These are phyloP conservation scores for Colletotrichum sp. DNA, from an alignment of 2,329 filamentous ascomycete genomes.

Conservation along the genomic window DNA sequence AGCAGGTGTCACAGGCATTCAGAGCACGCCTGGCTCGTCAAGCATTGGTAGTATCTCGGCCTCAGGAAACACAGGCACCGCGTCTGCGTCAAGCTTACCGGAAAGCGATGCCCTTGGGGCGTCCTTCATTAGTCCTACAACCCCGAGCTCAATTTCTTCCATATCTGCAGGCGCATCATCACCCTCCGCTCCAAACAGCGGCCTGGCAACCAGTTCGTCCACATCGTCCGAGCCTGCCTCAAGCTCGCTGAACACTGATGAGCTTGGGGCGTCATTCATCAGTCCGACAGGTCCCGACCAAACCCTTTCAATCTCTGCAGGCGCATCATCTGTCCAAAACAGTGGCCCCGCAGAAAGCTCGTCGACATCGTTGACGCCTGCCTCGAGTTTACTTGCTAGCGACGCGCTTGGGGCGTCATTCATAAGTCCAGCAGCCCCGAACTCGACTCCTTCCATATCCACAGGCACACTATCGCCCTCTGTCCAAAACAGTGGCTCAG, in stretches of 20 bases:
- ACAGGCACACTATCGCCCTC: background rate
- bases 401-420: background rate
- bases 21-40: background rate
- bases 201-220: no score
- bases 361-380: background rate
- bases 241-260: background rate
- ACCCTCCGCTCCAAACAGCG: background rate
- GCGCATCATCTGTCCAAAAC: background rate
- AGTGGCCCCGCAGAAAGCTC: background rate
- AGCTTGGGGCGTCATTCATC: background rate
- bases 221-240: background rate
- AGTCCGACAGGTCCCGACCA: background rate
- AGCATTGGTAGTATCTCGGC: background rate
- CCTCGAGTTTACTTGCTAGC: background rate
- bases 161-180: background rate
- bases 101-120: accelerated
- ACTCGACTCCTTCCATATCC: background rate
- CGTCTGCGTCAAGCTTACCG: background rate
- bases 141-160: background rate
- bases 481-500: background rate
- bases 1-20: background rate
- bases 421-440: background rate
- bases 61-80: accelerated
- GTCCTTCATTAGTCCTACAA: background rate
- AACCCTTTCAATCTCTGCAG: background rate